Conservation (phyloP, 768 basidiomycete genomes). For the Psilocybe cyanescens region DNA sequence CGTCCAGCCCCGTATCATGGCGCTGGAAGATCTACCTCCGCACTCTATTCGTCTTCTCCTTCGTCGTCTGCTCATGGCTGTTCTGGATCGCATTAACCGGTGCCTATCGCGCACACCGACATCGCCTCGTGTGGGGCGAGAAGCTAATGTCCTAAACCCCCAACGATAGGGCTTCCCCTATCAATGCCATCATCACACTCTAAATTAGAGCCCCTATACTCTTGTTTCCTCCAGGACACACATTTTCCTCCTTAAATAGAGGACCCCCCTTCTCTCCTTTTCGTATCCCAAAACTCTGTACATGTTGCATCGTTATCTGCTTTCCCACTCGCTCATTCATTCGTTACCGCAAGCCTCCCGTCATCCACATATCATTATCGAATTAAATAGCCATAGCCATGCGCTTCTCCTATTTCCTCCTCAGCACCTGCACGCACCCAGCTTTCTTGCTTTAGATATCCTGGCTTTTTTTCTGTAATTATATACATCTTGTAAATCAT, state of each 20-base stretch:
- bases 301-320: neutral
- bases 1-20: slow-evolving; percentile 71
- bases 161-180: neutral
- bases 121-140: slow-evolving; percentile 81
- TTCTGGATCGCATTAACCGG: slow-evolving; percentile 65
- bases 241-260: neutral
- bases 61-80: slow-evolving; percentile 62
- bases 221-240: neutral
- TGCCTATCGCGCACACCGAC: slow-evolving; percentile 73
- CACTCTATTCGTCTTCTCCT: slow-evolving; percentile 55
- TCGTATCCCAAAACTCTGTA: neutral
- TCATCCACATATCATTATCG: neutral
- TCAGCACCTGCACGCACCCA: neutral
- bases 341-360: neutral
- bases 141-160: slow-evolving; percentile 65
- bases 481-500: neutral
- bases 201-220: neutral
- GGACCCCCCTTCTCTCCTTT: neutral
- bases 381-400: neutral
- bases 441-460: too few relatives aligned
- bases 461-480: too few relatives aligned
- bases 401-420: neutral
- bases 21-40: slow-evolving; percentile 72
- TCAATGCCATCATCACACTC: neutral
- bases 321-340: neutral